These are phyloP conservation scores for Penicillium steckii DNA, from an alignment of 495 filamentous ascomycete genomes.

Conservation along the genomic window DNA sequence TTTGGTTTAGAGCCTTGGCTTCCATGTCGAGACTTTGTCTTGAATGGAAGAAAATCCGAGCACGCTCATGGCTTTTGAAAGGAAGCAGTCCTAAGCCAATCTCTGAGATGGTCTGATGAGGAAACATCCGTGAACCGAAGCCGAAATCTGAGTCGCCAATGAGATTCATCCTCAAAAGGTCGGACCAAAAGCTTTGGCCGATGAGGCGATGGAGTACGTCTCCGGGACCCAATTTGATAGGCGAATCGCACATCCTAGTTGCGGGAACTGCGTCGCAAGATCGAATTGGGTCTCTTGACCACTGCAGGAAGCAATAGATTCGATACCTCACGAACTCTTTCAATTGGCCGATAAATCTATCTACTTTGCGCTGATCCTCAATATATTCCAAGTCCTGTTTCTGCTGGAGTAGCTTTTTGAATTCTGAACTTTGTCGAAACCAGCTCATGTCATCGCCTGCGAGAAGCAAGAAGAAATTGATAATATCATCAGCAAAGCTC, in stretches of 20 bases:
- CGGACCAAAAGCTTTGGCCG: slow-evolving; percentile 35
- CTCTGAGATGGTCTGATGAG: slow-evolving; percentile 10
- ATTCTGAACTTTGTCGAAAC: slow-evolving; percentile 33
- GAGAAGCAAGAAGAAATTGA: slow-evolving; percentile 33
- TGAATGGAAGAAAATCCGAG: slow-evolving; percentile 1
- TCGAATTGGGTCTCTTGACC: slow-evolving; percentile 9
- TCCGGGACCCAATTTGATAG: too few species aligned
- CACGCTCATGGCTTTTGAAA: slow-evolving; percentile 12
- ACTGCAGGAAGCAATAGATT: slow-evolving; percentile 18
- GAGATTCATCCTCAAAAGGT: not conserved
- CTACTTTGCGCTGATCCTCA: slow-evolving; percentile 4
- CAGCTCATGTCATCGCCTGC: slow-evolving; percentile 40
- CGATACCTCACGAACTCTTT: slow-evolving; percentile 31
- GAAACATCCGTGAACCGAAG: not conserved
- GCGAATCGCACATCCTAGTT: not conserved
- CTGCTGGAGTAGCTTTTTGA: slow-evolving; percentile 15
- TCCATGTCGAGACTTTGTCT: not conserved
- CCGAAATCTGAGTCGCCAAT: not conserved
- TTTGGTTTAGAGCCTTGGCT: slow-evolving; percentile 4
- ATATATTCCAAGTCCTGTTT: too few species aligned
- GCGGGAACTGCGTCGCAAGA: slow-evolving; percentile 1
- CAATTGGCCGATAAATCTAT: slow-evolving; percentile 14
- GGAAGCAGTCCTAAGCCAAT: slow-evolving; percentile 10
- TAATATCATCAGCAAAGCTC: slow-evolving; percentile 37
- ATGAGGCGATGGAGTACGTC: slow-evolving; percentile 33